Base-by-base conservation (phyloP, 2,329 filamentous ascomycete genomes). In the Penicillium sp. region DNA sequence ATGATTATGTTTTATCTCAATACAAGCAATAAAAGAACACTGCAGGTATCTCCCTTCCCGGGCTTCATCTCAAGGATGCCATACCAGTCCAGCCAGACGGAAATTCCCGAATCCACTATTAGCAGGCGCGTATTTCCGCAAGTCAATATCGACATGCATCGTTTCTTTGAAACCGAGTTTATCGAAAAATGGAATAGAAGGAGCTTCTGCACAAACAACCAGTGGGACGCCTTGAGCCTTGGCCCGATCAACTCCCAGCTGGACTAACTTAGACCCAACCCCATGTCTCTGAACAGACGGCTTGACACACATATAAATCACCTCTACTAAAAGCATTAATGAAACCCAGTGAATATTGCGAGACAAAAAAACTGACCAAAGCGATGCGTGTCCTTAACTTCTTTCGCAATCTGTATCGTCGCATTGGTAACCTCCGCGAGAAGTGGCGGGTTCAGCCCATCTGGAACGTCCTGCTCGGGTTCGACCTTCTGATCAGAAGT, bases 51-150 rank as follows among this genome's bases (percentile, higher is more conserved):
- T 23, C 41, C 8, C 2, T 29, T 18, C 43, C 2, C 12, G 2
- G 14, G 7, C 15, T n/a, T 35, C 15, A 5, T 22, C 20, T 33
- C 29, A 49, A 41, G 58, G 54, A 18, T 53, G 7, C 55, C 59
- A 59, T 11, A 60, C 27, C 59, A 65, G 55, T 7, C 54, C 55
- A 27, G 53, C 48, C 15, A 63, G 29, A 27, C 59, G 49, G 35
- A 65, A 65, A 2, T 49, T 4, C 3, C 62, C 60, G 49, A 62
- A 65, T 0, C 62, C 62, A 5, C 52, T 59, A 33, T 60, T 23
- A 4, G 54, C 49, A 2, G 58, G 49, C 1, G 62, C 59, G 49
- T 53, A 65, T 8, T 58, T 50, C 7, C 46, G 23, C 9, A 63
- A 53, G 53, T 65, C 60, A 2, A 63, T 53, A 53, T 63, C 60